Evolutionary conservation across 2,329 filamentous ascomycete genomes (phyloP).

Genomic region (Phialophora expanda): DNA sequence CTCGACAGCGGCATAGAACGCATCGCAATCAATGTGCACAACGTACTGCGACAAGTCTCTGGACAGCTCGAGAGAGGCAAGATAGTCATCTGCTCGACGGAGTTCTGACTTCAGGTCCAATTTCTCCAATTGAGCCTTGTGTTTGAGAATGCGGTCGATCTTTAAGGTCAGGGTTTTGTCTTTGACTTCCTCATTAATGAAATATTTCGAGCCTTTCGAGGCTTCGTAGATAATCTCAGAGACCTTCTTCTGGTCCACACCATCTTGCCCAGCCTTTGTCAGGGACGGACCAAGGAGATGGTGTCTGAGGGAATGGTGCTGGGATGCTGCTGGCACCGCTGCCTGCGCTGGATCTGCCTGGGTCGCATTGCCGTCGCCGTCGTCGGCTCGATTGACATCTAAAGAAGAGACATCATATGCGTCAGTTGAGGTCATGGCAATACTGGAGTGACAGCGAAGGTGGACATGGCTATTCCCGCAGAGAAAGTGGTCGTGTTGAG

Average conservation of each 20-base stretch:
- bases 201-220: slow-evolving; percentile 95
- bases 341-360: neutral
- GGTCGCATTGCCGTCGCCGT: neutral
- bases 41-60: slow-evolving; percentile 84
- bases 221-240: slow-evolving; percentile 97
- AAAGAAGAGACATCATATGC: slow-evolving; percentile 12
- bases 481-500: neutral
- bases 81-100: slow-evolving; percentile 78
- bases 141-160: slow-evolving; percentile 77
- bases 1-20: slow-evolving; percentile 95
- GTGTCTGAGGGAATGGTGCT: slow-evolving; percentile 78
- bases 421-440: slow-evolving; percentile 32
- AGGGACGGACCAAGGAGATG: slow-evolving; percentile 86
- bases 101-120: slow-evolving; percentile 75
- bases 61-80: slow-evolving; percentile 76
- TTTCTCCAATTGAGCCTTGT: slow-evolving; percentile 75
- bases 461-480: slow-evolving; percentile 16
- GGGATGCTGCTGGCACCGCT: slow-evolving; percentile 29
- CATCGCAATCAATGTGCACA: slow-evolving; percentile 95
- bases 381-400: slow-evolving; percentile 10
- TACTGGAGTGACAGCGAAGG: neutral
- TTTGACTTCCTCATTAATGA: slow-evolving; percentile 83
- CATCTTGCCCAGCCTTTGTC: slow-evolving; percentile 90
- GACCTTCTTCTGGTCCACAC: slow-evolving; percentile 91
- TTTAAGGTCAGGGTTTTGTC: slow-evolving; percentile 84